Evolutionary conservation across 2,329 filamentous ascomycete species (phyloP).

Genomic region (Colletotrichum cereale): DNA sequence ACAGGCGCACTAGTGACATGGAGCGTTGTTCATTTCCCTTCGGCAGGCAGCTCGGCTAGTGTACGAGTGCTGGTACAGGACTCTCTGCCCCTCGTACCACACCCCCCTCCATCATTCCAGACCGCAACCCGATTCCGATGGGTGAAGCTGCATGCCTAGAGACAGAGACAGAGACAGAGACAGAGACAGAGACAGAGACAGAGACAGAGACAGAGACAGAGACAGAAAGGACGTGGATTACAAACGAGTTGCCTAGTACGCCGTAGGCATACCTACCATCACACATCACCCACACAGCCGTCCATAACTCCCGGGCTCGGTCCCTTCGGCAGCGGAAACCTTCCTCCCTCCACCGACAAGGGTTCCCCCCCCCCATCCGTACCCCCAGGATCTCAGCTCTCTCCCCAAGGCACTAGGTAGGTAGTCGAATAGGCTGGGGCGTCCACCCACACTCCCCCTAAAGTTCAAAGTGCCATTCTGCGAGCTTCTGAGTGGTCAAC

Average conservation of each 20-base stretch:
- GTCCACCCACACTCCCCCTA: too few species aligned
- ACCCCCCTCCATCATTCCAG: background rate
- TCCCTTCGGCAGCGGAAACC: constrained; percentile 27
- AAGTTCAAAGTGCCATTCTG: constrained; percentile 19
- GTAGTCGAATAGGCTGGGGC: too few species aligned
- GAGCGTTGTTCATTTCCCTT: background rate
- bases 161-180: too few species aligned
- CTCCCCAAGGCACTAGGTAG: too few species aligned
- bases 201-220: too few species aligned
- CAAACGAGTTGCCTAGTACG: background rate
- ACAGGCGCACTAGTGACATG: background rate
- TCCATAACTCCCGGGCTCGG: constrained; percentile 28
- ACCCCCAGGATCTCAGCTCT: constrained; percentile 38
- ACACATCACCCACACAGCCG: constrained; percentile 1
- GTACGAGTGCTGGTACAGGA: too few species aligned
- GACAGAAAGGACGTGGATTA: background rate
- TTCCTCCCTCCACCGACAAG: constrained; percentile 4
- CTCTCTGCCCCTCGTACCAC: background rate
- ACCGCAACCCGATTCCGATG: background rate
- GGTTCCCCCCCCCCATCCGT: constrained; percentile 10
- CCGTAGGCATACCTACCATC: too few species aligned
- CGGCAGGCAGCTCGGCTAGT: constrained; percentile 19
- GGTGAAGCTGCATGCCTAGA: background rate
- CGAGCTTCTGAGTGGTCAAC: constrained; percentile 26
- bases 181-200: too few species aligned